A percentile compares a stretch with the other conserved stretches of the same genome.
Conservation (phyloP, 1,139 yeast species). For the Kodamaea anthophila region DNA sequence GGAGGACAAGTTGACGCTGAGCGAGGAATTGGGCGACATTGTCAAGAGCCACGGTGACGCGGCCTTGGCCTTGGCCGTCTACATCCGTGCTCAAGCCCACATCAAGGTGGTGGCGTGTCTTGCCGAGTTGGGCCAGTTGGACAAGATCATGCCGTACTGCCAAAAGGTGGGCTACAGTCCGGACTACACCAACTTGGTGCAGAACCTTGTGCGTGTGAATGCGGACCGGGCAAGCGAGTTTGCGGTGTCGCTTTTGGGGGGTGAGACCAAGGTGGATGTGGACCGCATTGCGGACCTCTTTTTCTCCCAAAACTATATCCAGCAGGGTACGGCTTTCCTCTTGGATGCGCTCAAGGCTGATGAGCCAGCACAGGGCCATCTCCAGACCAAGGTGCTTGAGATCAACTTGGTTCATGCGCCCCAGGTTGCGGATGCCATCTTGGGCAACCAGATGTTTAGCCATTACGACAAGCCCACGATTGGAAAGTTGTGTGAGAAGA, state of each 20-base stretch:
- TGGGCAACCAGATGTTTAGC: conserved; percentile 92
- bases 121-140: conserved; percentile 96
- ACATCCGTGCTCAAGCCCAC: conserved; percentile 77
- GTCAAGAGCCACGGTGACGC: conserved; percentile 79
- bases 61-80: conserved; percentile 84
- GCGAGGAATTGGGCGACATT: conserved; percentile 95
- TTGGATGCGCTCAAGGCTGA: conserved; percentile 94
- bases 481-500: conserved; percentile 89
- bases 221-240: conserved; percentile 99
- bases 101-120: conserved; percentile 87
- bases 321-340: conserved; percentile 98
- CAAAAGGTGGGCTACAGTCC: conserved; percentile 86
- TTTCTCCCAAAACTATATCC: conserved; percentile 89
- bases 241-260: conserved; percentile 76
- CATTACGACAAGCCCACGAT: conserved; percentile 92
- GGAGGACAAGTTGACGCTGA: conserved; percentile 87
- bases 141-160: conserved; percentile 90
- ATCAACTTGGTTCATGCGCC: conserved; percentile 94
- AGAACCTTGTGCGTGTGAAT: conserved; percentile 82
- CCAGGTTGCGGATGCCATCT: conserved; percentile 97
- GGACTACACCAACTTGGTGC: conserved; percentile 84
- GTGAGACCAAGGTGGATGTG: conserved; percentile 62
- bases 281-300: conserved; percentile 91
- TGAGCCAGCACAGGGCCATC: conserved; percentile 89
- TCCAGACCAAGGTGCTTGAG: conserved; percentile 92